phyloP scores from a whole-genome alignment of 2,329 filamentous ascomycete genomes.

The Cryphonectria nitschkei region DNA sequence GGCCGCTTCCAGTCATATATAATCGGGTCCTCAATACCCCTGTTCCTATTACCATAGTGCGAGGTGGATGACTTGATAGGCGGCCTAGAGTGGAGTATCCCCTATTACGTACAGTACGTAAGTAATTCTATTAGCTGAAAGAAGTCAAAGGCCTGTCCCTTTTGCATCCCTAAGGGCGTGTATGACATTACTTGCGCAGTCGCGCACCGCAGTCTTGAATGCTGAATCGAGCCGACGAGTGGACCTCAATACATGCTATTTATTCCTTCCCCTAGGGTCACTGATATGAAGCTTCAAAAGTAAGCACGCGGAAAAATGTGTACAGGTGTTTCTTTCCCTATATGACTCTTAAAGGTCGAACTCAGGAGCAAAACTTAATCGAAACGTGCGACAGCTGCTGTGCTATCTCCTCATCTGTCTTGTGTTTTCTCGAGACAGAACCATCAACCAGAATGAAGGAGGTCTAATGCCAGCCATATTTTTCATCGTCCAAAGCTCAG shows the following conservation, averaged over 20 bases:
- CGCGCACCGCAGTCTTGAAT: background rate
- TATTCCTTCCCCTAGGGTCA: background rate
- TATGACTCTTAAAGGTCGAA: background rate
- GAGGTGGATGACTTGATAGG: too few species aligned
- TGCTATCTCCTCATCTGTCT: background rate
- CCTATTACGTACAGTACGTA: too few species aligned
- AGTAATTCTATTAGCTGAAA: too few species aligned
- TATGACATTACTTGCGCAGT: background rate
- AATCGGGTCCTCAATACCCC: background rate
- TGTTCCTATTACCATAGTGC: too few species aligned
- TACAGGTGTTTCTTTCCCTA: background rate
- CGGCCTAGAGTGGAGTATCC: too few species aligned
- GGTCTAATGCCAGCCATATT: too few species aligned
- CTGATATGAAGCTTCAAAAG: background rate
- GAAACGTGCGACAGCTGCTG: background rate
- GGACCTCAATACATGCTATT: background rate
- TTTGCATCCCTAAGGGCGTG: background rate
- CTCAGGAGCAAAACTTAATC: too few species aligned
- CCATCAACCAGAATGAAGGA: background rate
- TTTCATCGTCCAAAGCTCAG: background rate
- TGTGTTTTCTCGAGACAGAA: background rate
- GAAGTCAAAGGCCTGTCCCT: background rate
- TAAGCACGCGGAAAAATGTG: background rate
- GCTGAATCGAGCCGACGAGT: background rate
- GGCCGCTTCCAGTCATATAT: background rate